Conservation (phyloP, 768 basidiomycete species). For the Suillus spraguei region DNA sequence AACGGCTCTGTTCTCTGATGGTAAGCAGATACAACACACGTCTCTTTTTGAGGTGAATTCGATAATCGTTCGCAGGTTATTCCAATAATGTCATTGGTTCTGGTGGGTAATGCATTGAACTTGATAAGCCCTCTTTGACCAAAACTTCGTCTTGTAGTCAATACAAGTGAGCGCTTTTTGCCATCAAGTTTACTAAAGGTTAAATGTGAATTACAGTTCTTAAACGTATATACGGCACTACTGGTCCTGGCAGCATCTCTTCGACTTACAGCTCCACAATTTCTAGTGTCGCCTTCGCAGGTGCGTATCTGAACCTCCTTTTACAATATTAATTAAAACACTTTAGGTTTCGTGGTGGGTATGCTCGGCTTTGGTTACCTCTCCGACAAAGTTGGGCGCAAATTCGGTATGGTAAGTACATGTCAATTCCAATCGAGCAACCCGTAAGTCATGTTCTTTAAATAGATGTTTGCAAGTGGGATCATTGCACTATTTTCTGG, state of each 20-base stretch:
- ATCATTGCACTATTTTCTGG: slow-evolving; percentile 86
- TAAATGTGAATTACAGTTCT: slow-evolving; percentile 51
- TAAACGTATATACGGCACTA: slow-evolving; percentile 66
- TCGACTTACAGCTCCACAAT: slow-evolving; percentile 62
- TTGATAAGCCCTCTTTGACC: neutral
- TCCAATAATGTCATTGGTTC: slow-evolving; percentile 79
- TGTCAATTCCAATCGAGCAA: neutral
- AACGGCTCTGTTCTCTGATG: slow-evolving; percentile 87
- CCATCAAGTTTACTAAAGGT: slow-evolving; percentile 3
- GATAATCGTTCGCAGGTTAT: slow-evolving; percentile 54
- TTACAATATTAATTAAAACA: slow-evolving; percentile 60
- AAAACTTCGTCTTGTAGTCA: no score
- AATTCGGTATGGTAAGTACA: slow-evolving; percentile 77
- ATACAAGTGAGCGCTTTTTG: slow-evolving; percentile 54
- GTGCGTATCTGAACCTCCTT: slow-evolving; percentile 73
- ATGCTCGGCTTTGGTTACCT: slow-evolving; percentile 83
- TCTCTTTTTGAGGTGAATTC: slow-evolving; percentile 5
- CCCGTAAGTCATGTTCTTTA: slow-evolving; percentile 20
- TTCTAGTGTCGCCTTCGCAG: slow-evolving; percentile 76
- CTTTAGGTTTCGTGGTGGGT: slow-evolving; percentile 84
- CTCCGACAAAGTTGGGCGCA: slow-evolving; percentile 85
- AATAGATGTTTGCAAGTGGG: slow-evolving; percentile 75
- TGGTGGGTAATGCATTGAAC: slow-evolving; percentile 47
- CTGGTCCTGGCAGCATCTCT: slow-evolving; percentile 41
- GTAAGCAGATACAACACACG: slow-evolving; percentile 35